Evolutionary conservation across 768 basidiomycete genomes (phyloP).

Genomic region (Podaxis mareebaensis): DNA sequence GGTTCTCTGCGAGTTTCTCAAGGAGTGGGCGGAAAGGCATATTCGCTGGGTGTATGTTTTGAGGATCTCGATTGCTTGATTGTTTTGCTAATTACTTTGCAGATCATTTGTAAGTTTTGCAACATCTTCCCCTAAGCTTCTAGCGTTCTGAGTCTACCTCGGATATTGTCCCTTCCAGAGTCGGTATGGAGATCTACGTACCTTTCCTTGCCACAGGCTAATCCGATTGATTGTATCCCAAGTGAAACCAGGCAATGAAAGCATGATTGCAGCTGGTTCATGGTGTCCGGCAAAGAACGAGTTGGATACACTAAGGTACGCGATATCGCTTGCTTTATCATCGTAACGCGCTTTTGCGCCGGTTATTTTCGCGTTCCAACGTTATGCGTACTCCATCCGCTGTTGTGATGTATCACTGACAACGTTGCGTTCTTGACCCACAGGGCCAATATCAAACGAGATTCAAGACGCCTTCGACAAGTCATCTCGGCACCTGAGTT

Average conservation of each 20-base stretch:
- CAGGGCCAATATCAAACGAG: conserved; percentile 64
- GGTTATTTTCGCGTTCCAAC: background rate
- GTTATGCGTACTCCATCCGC: background rate
- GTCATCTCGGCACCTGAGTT: conserved; percentile 73
- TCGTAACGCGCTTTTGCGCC: background rate
- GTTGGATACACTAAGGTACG: conserved; percentile 70
- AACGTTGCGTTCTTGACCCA: background rate
- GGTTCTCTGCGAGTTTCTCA: conserved; percentile 82
- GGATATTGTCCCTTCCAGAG: background rate
- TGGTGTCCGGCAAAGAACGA: conserved; percentile 84
- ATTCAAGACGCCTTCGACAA: conserved; percentile 60
- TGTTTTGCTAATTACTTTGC: background rate
- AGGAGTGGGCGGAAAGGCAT: conserved; percentile 88
- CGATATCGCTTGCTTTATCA: conserved; percentile 5
- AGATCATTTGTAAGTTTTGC: conserved; percentile 63
- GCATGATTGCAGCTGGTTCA: conserved; percentile 74
- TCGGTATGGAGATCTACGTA: background rate
- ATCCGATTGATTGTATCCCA: background rate
- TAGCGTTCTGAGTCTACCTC: background rate
- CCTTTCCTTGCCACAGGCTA: background rate
- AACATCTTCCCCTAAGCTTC: background rate
- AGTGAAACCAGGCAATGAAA: conserved; percentile 71
- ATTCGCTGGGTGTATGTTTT: conserved; percentile 78
- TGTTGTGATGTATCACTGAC: background rate
- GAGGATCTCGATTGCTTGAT: background rate